phyloP scores from a whole-genome alignment of 2,329 filamentous ascomycete genomes.

The Fusarium torreyae region DNA sequence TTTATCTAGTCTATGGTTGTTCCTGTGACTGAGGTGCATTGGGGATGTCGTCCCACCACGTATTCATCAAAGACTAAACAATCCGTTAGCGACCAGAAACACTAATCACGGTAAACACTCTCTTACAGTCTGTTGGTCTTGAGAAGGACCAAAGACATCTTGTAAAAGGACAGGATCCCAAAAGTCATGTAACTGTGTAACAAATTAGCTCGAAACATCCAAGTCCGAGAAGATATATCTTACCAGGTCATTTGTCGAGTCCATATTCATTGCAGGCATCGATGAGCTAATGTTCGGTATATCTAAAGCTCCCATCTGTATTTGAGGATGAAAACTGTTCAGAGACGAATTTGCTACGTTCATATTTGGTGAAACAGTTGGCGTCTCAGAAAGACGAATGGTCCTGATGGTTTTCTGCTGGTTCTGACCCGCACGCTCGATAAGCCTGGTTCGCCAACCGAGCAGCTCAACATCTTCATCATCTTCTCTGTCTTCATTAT shows the following conservation, averaged over 20 bases:
- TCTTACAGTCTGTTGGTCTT: slow-evolving; percentile 8
- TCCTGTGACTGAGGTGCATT: slow-evolving; percentile 1
- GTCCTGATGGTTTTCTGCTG: slow-evolving; percentile 14
- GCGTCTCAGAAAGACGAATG: slow-evolving; percentile 17
- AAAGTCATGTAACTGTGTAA: slow-evolving; percentile 8
- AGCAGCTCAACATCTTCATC: slow-evolving; percentile 17
- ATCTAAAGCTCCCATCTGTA: background rate
- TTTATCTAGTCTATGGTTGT: background rate
- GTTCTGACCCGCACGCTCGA: slow-evolving; percentile 13
- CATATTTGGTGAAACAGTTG: slow-evolving; percentile 5
- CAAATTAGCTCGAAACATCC: background rate
- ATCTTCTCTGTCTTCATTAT: background rate
- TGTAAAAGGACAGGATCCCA: slow-evolving; percentile 13
- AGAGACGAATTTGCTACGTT: background rate
- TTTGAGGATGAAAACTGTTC: background rate
- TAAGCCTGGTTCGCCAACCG: slow-evolving; percentile 16
- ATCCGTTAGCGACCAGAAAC: too few relatives aligned
- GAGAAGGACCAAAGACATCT: slow-evolving; percentile 8
- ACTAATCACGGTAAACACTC: too few relatives aligned
- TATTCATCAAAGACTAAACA: slow-evolving; percentile 1
- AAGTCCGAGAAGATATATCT: background rate
- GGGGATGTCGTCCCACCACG: slow-evolving; percentile 9
- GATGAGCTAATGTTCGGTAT: background rate
- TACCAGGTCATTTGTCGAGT: slow-evolving; percentile 11
- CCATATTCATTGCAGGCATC: background rate